Percentiles rank a stretch among this genome's conserved stretches.
phyloP scores from a whole-genome alignment of 1,284 basidiomycete genomes.

The Pseudozyma pruni region DNA sequence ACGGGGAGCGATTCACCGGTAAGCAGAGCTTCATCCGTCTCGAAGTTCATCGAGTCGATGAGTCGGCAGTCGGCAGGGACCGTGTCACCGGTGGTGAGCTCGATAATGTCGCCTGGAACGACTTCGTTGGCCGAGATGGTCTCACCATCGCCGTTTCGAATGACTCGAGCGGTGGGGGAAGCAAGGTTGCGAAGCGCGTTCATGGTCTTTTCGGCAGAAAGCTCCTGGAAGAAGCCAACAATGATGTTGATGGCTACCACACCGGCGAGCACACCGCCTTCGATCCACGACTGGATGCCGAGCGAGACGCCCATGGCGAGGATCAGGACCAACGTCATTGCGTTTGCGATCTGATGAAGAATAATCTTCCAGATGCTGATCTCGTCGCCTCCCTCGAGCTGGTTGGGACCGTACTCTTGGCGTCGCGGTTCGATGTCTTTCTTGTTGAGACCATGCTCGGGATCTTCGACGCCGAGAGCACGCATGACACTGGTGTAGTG shows the following conservation, averaged over 20 bases:
- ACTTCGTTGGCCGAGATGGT: conserved; percentile 74
- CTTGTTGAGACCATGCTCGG: conserved; percentile 53
- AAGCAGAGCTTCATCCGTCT: conserved; percentile 76
- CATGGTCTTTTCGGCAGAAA: conserved; percentile 74
- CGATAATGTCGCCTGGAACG: conserved; percentile 71
- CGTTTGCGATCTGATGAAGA: conserved; percentile 65
- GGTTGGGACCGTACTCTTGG: conserved; percentile 60
- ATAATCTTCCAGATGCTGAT: conserved; percentile 58
- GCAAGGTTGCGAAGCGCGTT: conserved; percentile 73
- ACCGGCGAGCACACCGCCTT: conserved; percentile 76
- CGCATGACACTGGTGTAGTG: conserved; percentile 47
- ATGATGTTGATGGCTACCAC: conserved; percentile 72
- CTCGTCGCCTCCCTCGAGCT: conserved; percentile 62
- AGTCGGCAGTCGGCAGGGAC: conserved; percentile 65
- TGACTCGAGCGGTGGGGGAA: conserved; percentile 75
- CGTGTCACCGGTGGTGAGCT: conserved; percentile 64
- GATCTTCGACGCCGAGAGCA: conserved; percentile 44
- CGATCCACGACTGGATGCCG: conserved; percentile 73
- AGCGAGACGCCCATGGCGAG: conserved; percentile 76
- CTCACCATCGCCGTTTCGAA: conserved; percentile 72
- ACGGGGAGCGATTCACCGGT: conserved; percentile 78
- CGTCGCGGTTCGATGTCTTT: conserved; percentile 45
- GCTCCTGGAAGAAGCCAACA: conserved; percentile 73
- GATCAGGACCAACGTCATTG: conserved; percentile 69
- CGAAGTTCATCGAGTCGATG: conserved; percentile 66